Conservation (phyloP, 2,329 filamentous ascomycete species). For the Teratosphaeria destructans region DNA sequence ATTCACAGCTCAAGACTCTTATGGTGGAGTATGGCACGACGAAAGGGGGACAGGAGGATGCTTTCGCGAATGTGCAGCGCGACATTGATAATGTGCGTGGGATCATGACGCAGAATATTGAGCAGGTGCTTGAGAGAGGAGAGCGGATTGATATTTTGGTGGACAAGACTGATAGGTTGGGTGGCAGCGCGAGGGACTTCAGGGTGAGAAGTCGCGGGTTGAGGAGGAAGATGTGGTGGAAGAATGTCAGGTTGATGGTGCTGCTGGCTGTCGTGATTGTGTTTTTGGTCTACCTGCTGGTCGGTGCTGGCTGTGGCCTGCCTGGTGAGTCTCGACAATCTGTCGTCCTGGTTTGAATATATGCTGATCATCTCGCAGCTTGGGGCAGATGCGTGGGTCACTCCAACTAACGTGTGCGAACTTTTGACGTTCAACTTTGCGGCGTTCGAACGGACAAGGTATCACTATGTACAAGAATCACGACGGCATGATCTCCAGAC, state of each 20-base stretch:
- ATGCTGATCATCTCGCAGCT: constrained; percentile 8
- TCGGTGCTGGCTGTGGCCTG: constrained; percentile 62
- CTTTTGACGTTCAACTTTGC: background rate
- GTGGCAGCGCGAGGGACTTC: constrained; percentile 82
- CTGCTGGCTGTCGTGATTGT: constrained; percentile 62
- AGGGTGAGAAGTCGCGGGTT: constrained; percentile 75
- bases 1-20: constrained; percentile 61
- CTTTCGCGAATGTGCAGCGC: constrained; percentile 68
- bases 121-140: constrained; percentile 75
- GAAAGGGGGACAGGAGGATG: constrained; percentile 64
- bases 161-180: constrained; percentile 89
- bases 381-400: constrained; percentile 9
- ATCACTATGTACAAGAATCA: background rate
- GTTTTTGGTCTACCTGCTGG: constrained; percentile 60
- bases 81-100: constrained; percentile 89
- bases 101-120: constrained; percentile 93
- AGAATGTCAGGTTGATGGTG: constrained; percentile 92
- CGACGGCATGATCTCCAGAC: background rate
- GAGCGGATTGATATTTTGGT: constrained; percentile 90
- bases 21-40: constrained; percentile 81
- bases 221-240: constrained; percentile 98
- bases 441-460: constrained; percentile 2
- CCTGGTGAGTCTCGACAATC: constrained; percentile 37
- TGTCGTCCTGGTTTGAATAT: background rate
- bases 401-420: background rate